Percentiles rank a stretch among this genome's conserved stretches.
Evolutionary conservation across 2,329 filamentous ascomycete genomes (phyloP).

Genomic region (Scortechinia acanthostroma): DNA sequence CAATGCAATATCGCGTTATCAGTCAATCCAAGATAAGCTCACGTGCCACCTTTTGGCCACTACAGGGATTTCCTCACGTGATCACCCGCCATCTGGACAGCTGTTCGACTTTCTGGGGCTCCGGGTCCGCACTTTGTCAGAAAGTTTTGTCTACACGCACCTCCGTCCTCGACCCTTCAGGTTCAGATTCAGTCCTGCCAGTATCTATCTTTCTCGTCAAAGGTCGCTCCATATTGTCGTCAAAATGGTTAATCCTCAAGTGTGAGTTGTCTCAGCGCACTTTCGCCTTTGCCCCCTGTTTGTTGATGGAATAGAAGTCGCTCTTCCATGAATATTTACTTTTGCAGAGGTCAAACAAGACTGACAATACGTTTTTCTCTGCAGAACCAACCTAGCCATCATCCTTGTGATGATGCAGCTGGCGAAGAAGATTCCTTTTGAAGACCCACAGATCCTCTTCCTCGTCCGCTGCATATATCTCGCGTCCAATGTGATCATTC

Average conservation of each 20-base stretch:
- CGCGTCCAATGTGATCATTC: slow-evolving; percentile 1
- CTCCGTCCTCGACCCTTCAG: too few species aligned
- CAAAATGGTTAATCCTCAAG: slow-evolving; percentile 1
- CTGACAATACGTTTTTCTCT: too few species aligned
- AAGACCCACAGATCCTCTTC: background rate
- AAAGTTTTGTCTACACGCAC: background rate
- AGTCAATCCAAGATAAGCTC: too few species aligned
- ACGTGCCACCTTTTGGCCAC: too few species aligned
- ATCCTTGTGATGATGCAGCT: slow-evolving; percentile 3
- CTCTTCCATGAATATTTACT: background rate
- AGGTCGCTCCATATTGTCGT: background rate
- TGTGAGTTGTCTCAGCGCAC: background rate
- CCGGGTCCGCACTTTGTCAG: background rate
- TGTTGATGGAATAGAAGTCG: too few species aligned
- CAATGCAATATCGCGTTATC: too few species aligned
- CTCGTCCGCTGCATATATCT: background rate
- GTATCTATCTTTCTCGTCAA: background rate
- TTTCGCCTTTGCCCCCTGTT: too few species aligned
- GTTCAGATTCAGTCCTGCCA: background rate
- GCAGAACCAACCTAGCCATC: background rate
- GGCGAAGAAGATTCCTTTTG: slow-evolving; percentile 2
- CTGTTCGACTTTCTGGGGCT: background rate
- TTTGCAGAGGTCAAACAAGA: too few species aligned
- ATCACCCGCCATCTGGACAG: background rate
- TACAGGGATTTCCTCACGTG: background rate